phyloP scores from a whole-genome alignment of 306 rosid genomes.

The Purshia tridentata region DNA sequence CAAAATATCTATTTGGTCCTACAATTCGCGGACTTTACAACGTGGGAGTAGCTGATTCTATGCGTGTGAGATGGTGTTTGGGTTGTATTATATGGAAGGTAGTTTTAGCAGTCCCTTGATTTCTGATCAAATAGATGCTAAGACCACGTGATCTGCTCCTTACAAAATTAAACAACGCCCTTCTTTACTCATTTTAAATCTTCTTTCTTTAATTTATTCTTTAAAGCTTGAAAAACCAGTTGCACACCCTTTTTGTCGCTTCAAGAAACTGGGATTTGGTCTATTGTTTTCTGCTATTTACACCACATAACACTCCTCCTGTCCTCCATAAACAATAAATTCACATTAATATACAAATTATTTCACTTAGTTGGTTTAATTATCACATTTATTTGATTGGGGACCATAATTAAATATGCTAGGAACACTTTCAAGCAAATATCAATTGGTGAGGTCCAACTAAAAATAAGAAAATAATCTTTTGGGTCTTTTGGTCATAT shows the following conservation, averaged over 20 bases:
- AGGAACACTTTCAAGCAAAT: too few species aligned
- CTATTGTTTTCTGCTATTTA: too few species aligned
- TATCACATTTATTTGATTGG: too few species aligned
- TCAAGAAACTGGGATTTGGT: background rate
- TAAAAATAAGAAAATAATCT: too few species aligned
- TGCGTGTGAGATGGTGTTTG: background rate
- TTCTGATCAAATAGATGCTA: constrained; percentile 26
- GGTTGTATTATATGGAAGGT: background rate
- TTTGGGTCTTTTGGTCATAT: too few species aligned
- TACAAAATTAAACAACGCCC: constrained; percentile 3
- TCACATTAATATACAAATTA: too few species aligned
- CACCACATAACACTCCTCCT: too few species aligned
- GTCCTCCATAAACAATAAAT: too few species aligned
- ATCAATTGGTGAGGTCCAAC: too few species aligned
- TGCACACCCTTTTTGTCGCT: constrained; percentile 5
- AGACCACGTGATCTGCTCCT: constrained; percentile 44
- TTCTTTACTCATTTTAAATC: constrained; percentile 26
- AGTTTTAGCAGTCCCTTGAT: background rate
- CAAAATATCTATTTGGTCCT: background rate
- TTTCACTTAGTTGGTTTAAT: too few species aligned
- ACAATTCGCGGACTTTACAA: background rate
- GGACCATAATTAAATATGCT: too few species aligned
- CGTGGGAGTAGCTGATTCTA: constrained; percentile 3
- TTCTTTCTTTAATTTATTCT: constrained; percentile 21
- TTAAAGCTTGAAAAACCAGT: background rate